Percentiles rank a stretch among this genome's conserved stretches.
phyloP scores from a whole-genome alignment of 1,139 yeast species.

The Candida neerlandica region DNA sequence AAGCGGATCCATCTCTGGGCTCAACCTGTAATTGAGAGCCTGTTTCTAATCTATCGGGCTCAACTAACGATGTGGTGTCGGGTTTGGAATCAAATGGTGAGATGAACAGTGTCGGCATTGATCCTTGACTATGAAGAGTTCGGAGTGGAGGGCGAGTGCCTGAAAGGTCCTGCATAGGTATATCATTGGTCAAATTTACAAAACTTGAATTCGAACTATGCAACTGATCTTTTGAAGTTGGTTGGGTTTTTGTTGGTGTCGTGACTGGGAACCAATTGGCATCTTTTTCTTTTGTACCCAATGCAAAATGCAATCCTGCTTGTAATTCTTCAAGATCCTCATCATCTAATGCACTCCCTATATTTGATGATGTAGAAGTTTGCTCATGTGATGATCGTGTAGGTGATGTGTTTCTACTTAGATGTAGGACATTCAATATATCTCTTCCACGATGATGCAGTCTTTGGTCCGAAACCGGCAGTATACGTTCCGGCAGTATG shows the following conservation, averaged over 20 bases:
- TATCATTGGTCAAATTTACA: conserved; percentile 22
- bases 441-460: conserved; percentile 5
- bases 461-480: conserved; percentile 6
- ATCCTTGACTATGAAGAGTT: neutral
- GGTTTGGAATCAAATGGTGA: conserved; percentile 8
- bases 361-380: conserved; percentile 5
- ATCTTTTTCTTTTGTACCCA: conserved; percentile 31
- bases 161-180: conserved; percentile 20
- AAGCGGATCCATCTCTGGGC: conserved; percentile 13
- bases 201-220: conserved; percentile 1
- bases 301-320: conserved; percentile 41
- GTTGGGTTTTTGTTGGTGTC: conserved; percentile 12
- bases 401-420: conserved; percentile 6
- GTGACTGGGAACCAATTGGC: conserved; percentile 38
- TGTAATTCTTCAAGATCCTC: conserved; percentile 38
- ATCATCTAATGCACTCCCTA: conserved; percentile 16
- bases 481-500: conserved; percentile 4
- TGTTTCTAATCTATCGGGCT: conserved; percentile 17
- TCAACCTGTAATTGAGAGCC: conserved; percentile 13
- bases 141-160: conserved; percentile 1
- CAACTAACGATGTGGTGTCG: neutral
- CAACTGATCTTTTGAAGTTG: neutral
- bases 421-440: conserved; percentile 10
- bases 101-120: neutral
- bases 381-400: neutral